Conservation (phyloP, 768 basidiomycete genomes). For the Cytidiella melzeri region DNA sequence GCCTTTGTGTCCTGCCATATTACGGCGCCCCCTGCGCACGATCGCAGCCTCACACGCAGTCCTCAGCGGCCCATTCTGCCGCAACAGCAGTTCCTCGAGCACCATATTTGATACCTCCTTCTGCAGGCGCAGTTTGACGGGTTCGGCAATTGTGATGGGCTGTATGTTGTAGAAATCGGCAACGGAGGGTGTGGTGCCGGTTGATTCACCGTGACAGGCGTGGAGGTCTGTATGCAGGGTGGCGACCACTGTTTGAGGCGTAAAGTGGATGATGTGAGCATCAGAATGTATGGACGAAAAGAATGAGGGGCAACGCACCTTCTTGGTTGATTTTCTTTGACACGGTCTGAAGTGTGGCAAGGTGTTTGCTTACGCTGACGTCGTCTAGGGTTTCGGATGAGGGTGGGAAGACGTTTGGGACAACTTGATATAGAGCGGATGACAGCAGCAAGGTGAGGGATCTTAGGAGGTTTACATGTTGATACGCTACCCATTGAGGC, state of each 20-base stretch:
- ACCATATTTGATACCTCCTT: slow-evolving; percentile 61
- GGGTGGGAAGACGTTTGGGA: slow-evolving; percentile 55
- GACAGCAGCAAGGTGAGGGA: slow-evolving; percentile 71
- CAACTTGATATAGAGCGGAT: slow-evolving; percentile 64
- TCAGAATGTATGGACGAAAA: neutral
- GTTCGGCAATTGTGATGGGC: slow-evolving; percentile 25
- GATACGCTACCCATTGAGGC: slow-evolving; percentile 63
- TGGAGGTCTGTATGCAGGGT: slow-evolving; percentile 51
- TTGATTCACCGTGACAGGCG: slow-evolving; percentile 34
- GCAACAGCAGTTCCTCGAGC: slow-evolving; percentile 56
- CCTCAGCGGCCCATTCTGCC: slow-evolving; percentile 48
- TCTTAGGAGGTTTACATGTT: slow-evolving; percentile 74
- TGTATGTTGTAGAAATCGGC: slow-evolving; percentile 33
- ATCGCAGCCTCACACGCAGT: slow-evolving; percentile 17
- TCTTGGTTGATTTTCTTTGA: neutral
- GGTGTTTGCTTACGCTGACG: neutral
- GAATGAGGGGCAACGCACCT: neutral
- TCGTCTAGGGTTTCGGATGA: neutral
- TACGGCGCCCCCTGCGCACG: no score
- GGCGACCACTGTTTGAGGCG: slow-evolving; percentile 36
- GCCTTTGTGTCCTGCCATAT: no score
- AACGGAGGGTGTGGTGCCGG: slow-evolving; percentile 20
- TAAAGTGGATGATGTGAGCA: no score
- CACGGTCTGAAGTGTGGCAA: neutral
- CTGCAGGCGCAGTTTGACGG: slow-evolving; percentile 37